Conservation (phyloP, 768 basidiomycete species). For the Phallus indusiatus region DNA sequence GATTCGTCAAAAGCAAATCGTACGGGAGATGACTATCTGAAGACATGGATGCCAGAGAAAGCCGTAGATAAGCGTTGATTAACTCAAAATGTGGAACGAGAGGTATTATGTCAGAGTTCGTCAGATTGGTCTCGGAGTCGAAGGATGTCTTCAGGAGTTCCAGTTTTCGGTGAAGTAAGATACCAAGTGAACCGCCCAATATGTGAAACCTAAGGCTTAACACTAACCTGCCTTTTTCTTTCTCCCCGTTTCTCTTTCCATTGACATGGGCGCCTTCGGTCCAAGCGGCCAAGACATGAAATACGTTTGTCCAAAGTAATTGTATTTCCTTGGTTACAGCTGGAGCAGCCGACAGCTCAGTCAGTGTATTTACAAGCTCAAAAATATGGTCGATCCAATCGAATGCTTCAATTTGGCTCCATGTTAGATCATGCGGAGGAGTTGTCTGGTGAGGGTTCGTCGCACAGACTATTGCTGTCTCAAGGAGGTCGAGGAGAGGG, state of each 20-base stretch:
- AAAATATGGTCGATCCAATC: constrained; percentile 57
- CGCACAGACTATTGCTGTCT: constrained; percentile 73
- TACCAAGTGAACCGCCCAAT: neutral
- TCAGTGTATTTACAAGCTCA: constrained; percentile 10
- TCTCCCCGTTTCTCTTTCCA: constrained; percentile 51
- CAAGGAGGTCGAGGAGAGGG: constrained; percentile 40
- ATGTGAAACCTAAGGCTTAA: neutral
- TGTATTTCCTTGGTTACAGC: neutral
- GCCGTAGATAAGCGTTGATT: neutral
- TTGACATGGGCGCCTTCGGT: constrained; percentile 72
- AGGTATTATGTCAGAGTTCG: constrained; percentile 43
- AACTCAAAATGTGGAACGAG: constrained; percentile 21
- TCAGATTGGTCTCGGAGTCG: constrained; percentile 56
- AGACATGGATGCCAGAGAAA: neutral
- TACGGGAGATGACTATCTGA: neutral
- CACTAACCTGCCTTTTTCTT: constrained; percentile 38
- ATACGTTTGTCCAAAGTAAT: constrained; percentile 29
- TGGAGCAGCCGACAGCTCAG: neutral
- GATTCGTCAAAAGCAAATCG: neutral
- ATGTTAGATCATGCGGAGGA: constrained; percentile 78
- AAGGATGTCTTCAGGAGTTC: constrained; percentile 33
- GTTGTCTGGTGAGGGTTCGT: constrained; percentile 86
- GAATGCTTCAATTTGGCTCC: constrained; percentile 81
- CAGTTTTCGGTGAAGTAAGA: constrained; percentile 10
- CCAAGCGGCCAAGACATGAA: constrained; percentile 56